Conservation (phyloP, 2,329 filamentous ascomycete genomes). For the Cladophialophora yegresii region DNA sequence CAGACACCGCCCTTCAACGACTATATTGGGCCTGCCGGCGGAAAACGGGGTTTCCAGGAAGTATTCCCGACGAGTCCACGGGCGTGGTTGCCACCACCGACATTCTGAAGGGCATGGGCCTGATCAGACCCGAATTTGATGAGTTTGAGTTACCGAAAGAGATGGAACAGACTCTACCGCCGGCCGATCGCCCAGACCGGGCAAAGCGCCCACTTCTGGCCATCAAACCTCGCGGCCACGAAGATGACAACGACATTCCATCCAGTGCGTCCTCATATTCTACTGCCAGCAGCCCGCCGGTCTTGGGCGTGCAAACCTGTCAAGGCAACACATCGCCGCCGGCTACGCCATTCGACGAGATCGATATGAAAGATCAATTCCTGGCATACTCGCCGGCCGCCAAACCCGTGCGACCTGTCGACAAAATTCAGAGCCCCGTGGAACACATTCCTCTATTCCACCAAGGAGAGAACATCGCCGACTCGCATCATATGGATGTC, state of each 20-base stretch:
- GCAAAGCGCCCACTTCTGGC: too few relatives aligned
- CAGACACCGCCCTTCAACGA: slow-evolving; percentile 22
- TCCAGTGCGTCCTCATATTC: neutral
- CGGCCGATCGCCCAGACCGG: neutral
- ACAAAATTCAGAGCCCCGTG: neutral
- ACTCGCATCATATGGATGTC: neutral
- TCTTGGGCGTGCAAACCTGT: neutral
- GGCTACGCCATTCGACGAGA: neutral
- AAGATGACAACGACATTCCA: neutral
- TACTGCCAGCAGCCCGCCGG: neutral
- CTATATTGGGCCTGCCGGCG: slow-evolving; percentile 25
- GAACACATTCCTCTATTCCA: neutral
- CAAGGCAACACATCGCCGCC: neutral
- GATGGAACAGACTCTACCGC: neutral
- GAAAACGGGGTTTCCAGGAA: slow-evolving; percentile 21
- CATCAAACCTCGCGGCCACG: neutral
- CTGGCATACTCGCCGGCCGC: neutral
- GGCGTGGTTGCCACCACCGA: slow-evolving; percentile 16
- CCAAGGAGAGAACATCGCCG: neutral
- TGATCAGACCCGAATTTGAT: neutral
- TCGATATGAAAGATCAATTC: neutral
- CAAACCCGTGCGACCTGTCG: neutral
- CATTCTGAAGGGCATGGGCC: slow-evolving; percentile 21
- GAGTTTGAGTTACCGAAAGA: neutral
- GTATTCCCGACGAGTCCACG: slow-evolving; percentile 17